Evolutionary conservation across 2,329 filamentous ascomycete species (phyloP).

Genomic region (Phialophora macrospora): DNA sequence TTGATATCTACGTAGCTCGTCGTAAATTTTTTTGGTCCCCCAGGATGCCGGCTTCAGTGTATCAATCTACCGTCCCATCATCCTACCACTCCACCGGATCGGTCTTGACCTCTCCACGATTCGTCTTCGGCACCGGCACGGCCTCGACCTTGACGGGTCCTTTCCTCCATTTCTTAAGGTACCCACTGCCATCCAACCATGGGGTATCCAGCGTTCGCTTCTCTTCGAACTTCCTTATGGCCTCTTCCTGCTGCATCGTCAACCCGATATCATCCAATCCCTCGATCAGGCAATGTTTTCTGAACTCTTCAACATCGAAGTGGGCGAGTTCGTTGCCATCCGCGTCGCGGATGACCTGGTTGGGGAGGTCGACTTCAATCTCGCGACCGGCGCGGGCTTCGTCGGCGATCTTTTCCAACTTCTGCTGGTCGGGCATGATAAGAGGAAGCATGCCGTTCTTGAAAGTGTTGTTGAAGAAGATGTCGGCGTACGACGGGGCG

Average conservation of each 20-base stretch:
- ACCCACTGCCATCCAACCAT: slow-evolving; percentile 87
- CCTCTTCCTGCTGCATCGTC: slow-evolving; percentile 88
- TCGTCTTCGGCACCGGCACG: slow-evolving; percentile 80
- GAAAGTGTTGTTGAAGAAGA: slow-evolving; percentile 99
- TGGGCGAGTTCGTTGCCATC: slow-evolving; percentile 72
- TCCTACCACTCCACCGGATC: slow-evolving; percentile 88
- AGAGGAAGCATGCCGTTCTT: slow-evolving; percentile 99
- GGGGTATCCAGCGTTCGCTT: slow-evolving; percentile 78
- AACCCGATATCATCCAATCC: slow-evolving; percentile 94
- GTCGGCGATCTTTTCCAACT: slow-evolving; percentile 71
- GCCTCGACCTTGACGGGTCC: slow-evolving; percentile 68
- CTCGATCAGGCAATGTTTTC: slow-evolving; percentile 91
- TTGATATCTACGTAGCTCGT: not conserved
- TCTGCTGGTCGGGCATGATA: slow-evolving; percentile 66
- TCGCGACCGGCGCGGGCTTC: slow-evolving; percentile 81
- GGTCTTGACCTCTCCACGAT: slow-evolving; percentile 78
- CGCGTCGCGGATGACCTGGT: slow-evolving; percentile 79
- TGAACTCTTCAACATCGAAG: slow-evolving; percentile 91
- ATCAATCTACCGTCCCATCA: not conserved
- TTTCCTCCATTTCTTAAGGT: slow-evolving; percentile 64
- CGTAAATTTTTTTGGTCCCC: not conserved
- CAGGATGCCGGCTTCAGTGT: not conserved
- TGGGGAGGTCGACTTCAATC: slow-evolving; percentile 85
- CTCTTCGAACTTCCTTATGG: slow-evolving; percentile 82
- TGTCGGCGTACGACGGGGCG: slow-evolving; percentile 84